Evolutionary conservation across 805 yeast genomes (phyloP).

Genomic region (Danielozyma ontarioensis): DNA sequence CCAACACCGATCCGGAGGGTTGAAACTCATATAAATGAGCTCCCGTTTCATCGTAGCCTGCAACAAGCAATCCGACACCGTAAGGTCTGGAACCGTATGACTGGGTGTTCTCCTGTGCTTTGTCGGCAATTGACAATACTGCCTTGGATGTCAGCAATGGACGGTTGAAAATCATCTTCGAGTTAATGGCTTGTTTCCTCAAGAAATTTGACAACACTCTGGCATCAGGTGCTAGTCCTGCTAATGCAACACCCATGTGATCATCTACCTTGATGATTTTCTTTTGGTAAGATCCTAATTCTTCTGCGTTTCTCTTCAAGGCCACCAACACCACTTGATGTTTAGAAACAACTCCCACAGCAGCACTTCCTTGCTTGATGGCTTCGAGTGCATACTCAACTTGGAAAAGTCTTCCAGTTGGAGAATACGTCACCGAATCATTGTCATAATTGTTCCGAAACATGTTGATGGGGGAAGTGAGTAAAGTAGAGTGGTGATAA

Average conservation of each 20-base stretch:
- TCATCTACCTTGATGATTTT: slow-evolving; percentile 88
- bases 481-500: too few relatives aligned
- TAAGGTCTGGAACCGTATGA: slow-evolving; percentile 95
- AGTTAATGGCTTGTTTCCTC: slow-evolving; percentile 87
- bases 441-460: slow-evolving; percentile 98
- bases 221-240: slow-evolving; percentile 98
- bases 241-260: slow-evolving; percentile 91
- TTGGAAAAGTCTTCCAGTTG: slow-evolving; percentile 88
- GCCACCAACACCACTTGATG: slow-evolving; percentile 90
- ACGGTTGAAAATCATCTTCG: slow-evolving; percentile 78
- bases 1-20: slow-evolving; percentile 91
- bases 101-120: slow-evolving; percentile 96
- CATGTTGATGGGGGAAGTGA: slow-evolving; percentile 27
- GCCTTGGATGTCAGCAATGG: slow-evolving; percentile 81
- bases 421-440: slow-evolving; percentile 96
- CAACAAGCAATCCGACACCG: slow-evolving; percentile 90
- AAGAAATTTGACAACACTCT: slow-evolving; percentile 85
- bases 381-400: slow-evolving; percentile 90
- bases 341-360: slow-evolving; percentile 87
- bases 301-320: slow-evolving; percentile 93
- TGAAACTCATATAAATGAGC: slow-evolving; percentile 93
- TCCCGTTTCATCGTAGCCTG: slow-evolving; percentile 91
- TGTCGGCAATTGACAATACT: slow-evolving; percentile 83
- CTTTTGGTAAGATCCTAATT: slow-evolving; percentile 93
- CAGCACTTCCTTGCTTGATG: slow-evolving; percentile 96